A percentile compares a stretch with the other conserved stretches of the same genome.
Evolutionary conservation across 2,329 filamentous ascomycete species (phyloP).

Genomic region (Escovopsis weberi): DNA sequence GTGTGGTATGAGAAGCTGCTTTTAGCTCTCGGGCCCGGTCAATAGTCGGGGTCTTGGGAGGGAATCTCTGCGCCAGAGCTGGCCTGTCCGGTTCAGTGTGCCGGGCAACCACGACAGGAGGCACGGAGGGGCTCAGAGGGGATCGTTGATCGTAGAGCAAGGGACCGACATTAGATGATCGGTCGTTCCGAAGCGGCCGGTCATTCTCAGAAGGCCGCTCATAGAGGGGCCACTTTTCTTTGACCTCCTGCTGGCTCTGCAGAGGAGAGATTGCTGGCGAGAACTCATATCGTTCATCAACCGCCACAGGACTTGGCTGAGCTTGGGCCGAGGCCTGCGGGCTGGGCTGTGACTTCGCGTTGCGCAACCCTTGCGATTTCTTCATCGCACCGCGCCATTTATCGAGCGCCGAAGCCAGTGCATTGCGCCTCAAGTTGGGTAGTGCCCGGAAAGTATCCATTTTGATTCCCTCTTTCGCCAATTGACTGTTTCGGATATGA

Average conservation of each 20-base stretch:
- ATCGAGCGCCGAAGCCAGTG: slow-evolving; percentile 8
- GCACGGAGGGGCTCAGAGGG: no score
- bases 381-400: slow-evolving; percentile 8
- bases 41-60: background rate
- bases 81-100: background rate
- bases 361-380: no score
- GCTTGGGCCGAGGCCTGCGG: background rate
- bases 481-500: no score
- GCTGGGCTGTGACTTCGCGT: background rate
- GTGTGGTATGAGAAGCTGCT: background rate
- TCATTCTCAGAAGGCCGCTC: no score
- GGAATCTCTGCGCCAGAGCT: background rate
- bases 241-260: no score
- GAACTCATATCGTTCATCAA: no score
- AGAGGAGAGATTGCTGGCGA: no score
- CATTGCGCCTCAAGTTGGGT: slow-evolving; percentile 1
- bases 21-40: background rate
- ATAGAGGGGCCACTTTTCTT: no score
- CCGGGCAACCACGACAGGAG: background rate
- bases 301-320: background rate
- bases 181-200: no score
- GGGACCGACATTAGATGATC: no score
- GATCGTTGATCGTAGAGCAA: no score
- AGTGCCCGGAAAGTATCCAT: background rate
- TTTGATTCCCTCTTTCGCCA: background rate